A percentile compares a stretch with the other conserved stretches of the same genome.
phyloP scores from a whole-genome alignment of 2,329 filamentous ascomycete species.

The Aureobasidium uvarum region DNA sequence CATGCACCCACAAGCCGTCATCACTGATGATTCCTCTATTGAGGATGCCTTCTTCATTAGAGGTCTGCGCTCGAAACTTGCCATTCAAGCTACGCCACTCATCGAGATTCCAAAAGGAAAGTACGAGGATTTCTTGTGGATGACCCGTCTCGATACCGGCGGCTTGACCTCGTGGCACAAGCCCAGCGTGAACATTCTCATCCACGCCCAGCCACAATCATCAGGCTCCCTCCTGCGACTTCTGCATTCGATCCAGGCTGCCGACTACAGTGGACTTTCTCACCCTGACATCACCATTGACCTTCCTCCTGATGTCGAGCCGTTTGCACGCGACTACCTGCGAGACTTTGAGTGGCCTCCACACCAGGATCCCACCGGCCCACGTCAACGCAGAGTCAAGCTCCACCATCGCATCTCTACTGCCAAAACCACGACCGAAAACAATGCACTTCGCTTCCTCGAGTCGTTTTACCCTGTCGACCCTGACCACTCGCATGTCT shows the following conservation, averaged over 20 bases:
- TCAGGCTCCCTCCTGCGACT: constrained; percentile 74
- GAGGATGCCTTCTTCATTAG: constrained; percentile 69
- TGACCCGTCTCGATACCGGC: constrained; percentile 70
- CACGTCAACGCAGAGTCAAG: constrained; percentile 53
- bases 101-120: constrained; percentile 70
- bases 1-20: constrained; percentile 72
- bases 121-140: constrained; percentile 67
- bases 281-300: constrained; percentile 80
- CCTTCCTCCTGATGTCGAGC: constrained; percentile 69
- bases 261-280: constrained; percentile 70
- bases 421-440: constrained; percentile 60
- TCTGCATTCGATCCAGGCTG: constrained; percentile 69
- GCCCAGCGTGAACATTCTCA: constrained; percentile 74
- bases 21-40: constrained; percentile 64
- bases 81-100: constrained; percentile 57
- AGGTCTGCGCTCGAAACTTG: constrained; percentile 58
- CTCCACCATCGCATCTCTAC: constrained; percentile 71
- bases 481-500: constrained; percentile 65
- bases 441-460: constrained; percentile 71
- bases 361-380: constrained; percentile 47
- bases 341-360: constrained; percentile 68
- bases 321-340: constrained; percentile 62
- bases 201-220: constrained; percentile 69
- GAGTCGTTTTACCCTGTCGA: constrained; percentile 83
- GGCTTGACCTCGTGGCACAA: constrained; percentile 76